These are phyloP conservation scores for Mycena galopus DNA, from an alignment of 768 basidiomycete species.

Conservation along the genomic window DNA sequence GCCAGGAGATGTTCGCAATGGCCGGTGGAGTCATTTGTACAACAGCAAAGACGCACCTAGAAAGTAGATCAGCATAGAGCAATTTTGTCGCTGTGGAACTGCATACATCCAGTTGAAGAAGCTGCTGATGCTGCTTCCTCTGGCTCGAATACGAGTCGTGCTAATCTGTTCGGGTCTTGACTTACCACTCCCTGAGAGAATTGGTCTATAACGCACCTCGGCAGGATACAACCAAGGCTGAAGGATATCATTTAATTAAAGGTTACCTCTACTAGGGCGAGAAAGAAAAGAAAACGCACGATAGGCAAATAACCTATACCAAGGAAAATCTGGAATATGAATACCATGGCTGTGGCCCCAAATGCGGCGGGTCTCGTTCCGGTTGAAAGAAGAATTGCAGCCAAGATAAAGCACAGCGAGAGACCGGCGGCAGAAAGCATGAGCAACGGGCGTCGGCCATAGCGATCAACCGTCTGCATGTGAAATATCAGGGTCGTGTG, in stretches of 20 bases:
- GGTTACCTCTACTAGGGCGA: slow-evolving; percentile 23
- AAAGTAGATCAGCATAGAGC: background rate
- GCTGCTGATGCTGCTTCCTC: slow-evolving; percentile 50
- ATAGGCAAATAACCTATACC: slow-evolving; percentile 56
- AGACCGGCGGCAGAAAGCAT: slow-evolving; percentile 54
- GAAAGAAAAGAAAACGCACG: slow-evolving; percentile 38
- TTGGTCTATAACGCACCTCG: background rate
- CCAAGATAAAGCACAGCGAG: slow-evolving; percentile 53
- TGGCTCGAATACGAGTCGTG: slow-evolving; percentile 53
- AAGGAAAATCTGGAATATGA: slow-evolving; percentile 57
- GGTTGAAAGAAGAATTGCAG: slow-evolving; percentile 50
- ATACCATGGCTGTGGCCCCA: slow-evolving; percentile 56
- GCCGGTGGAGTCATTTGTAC: slow-evolving; percentile 56
- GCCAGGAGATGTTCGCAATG: slow-evolving; percentile 58
- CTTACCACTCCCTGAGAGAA: background rate
- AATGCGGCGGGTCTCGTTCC: slow-evolving; percentile 50
- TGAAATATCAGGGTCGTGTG: background rate
- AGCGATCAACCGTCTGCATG: slow-evolving; percentile 56
- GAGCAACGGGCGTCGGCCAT: slow-evolving; percentile 52
- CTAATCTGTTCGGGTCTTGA: slow-evolving; percentile 42
- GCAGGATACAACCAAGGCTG: slow-evolving; percentile 28
- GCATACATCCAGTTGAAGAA: slow-evolving; percentile 49
- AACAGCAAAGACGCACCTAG: slow-evolving; percentile 53
- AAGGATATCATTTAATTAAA: background rate
- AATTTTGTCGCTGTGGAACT: background rate